These are phyloP conservation scores for Ophiostoma triangulosporum DNA, from an alignment of 2,329 filamentous ascomycete genomes.

Conservation along the genomic window DNA sequence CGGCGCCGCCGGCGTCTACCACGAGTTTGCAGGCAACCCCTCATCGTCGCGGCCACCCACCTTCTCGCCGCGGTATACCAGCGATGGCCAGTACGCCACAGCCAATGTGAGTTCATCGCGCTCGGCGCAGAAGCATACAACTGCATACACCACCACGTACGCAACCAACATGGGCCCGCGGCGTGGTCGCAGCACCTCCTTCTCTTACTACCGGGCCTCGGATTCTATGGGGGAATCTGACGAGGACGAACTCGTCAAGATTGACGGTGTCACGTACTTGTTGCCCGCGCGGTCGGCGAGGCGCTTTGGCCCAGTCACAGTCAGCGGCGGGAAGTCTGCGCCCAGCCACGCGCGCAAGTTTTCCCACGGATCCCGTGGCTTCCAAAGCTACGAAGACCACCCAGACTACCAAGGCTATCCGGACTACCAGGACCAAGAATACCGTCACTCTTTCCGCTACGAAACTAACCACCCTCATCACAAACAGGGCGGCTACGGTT, in stretches of 20 bases:
- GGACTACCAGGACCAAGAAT: not conserved
- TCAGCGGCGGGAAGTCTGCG: slow-evolving; percentile 1
- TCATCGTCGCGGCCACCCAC: slow-evolving; percentile 29
- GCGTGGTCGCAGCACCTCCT: slow-evolving; percentile 39
- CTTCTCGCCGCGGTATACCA: slow-evolving; percentile 48
- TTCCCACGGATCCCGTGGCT: not conserved
- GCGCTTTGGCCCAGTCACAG: slow-evolving; percentile 13
- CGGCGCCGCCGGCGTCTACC: slow-evolving; percentile 23
- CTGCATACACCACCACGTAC: slow-evolving; percentile 1
- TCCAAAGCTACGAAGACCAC: not conserved
- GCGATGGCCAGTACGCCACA: slow-evolving; percentile 49
- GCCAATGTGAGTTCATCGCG: slow-evolving; percentile 49
- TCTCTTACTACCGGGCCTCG: slow-evolving; percentile 45
- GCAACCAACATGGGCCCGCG: slow-evolving; percentile 31
- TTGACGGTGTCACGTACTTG: slow-evolving; percentile 39
- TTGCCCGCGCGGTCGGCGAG: slow-evolving; percentile 37
- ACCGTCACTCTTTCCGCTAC: slow-evolving; percentile 27
- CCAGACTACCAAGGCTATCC: not conserved
- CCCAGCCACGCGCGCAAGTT: slow-evolving; percentile 3
- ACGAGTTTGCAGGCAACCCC: slow-evolving; percentile 24
- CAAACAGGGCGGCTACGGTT: slow-evolving; percentile 33
- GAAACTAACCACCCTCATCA: slow-evolving; percentile 42
- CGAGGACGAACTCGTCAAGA: slow-evolving; percentile 46
- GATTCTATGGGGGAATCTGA: slow-evolving; percentile 48
- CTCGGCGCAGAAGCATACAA: slow-evolving; percentile 28